A percentile compares a stretch with the other conserved stretches of the same genome.
Evolutionary conservation across 805 yeast species (phyloP).

Genomic region (Kurtzmaniella fragi): DNA sequence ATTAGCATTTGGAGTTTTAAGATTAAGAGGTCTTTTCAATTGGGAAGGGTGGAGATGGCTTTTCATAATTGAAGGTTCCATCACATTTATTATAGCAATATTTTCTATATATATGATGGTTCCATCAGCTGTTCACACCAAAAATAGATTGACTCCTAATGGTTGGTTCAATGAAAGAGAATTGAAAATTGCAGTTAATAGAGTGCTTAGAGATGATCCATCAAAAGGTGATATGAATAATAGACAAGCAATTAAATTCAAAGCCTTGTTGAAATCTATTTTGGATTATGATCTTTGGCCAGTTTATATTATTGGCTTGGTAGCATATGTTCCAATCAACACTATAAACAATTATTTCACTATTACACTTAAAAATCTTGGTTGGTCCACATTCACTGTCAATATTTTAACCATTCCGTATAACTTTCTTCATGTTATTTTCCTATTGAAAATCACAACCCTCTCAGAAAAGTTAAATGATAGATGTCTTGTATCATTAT

Average conservation of each 20-base stretch:
- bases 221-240: conserved; percentile 59
- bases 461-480: conserved; percentile 18
- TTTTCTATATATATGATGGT: conserved; percentile 43
- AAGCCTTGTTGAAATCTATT: conserved; percentile 35
- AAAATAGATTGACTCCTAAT: conserved; percentile 38
- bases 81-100: conserved; percentile 38
- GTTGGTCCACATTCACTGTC: conserved; percentile 37
- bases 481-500: conserved; percentile 18
- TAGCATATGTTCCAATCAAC: conserved; percentile 15
- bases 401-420: conserved; percentile 50
- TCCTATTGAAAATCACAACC: conserved; percentile 14
- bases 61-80: conserved; percentile 10
- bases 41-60: conserved; percentile 18
- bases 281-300: conserved; percentile 55
- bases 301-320: conserved; percentile 41
- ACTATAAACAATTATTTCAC: conserved; percentile 38
- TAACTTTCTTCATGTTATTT: conserved; percentile 19
- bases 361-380: conserved; percentile 33
- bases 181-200: conserved; percentile 52
- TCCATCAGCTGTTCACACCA: conserved; percentile 48
- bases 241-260: conserved; percentile 45
- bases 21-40: conserved; percentile 14
- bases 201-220: conserved; percentile 61
- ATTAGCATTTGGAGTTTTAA: conserved; percentile 16
- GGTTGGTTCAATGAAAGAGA: conserved; percentile 48